A percentile compares a stretch with the other conserved stretches of the same genome.
Evolutionary conservation across 2,329 filamentous ascomycete species (phyloP).

Genomic region (Dactylellina cionopaga): DNA sequence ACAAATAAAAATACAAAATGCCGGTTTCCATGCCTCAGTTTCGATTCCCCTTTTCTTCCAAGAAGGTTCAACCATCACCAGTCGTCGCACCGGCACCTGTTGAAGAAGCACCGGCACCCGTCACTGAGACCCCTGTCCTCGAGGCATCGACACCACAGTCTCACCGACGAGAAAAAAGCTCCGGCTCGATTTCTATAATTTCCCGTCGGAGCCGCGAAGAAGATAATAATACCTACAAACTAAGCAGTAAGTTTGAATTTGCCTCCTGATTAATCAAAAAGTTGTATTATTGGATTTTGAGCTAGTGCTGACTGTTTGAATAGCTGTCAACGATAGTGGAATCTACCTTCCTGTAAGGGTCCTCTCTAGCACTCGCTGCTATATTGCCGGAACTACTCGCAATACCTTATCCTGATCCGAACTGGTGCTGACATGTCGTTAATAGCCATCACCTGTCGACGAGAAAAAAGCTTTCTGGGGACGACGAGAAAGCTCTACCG

Average conservation of each 20-base stretch:
- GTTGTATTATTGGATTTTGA: too few relatives aligned
- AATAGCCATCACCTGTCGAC: slow-evolving; percentile 83
- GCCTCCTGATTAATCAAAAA: not conserved
- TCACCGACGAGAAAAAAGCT: slow-evolving; percentile 46
- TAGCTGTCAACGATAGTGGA: slow-evolving; percentile 95
- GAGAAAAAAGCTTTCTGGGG: slow-evolving; percentile 85
- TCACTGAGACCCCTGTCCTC: not conserved
- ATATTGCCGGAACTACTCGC: too few relatives aligned
- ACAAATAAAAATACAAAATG: slow-evolving; percentile 36
- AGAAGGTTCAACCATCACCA: slow-evolving; percentile 16
- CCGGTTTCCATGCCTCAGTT: slow-evolving; percentile 51
- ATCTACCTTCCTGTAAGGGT: slow-evolving; percentile 85
- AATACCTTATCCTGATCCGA: not conserved
- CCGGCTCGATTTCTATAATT: slow-evolving; percentile 39
- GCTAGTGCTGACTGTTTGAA: slow-evolving; percentile 59
- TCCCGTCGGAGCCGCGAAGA: slow-evolving; percentile 52
- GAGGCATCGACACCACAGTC: slow-evolving; percentile 36
- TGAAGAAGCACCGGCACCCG: slow-evolving; percentile 18
- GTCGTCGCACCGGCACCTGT: slow-evolving; percentile 8
- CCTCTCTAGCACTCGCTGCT: too few relatives aligned
- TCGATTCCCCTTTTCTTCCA: slow-evolving; percentile 49
- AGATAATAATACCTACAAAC: slow-evolving; percentile 55
- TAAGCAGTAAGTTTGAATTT: slow-evolving; percentile 53
- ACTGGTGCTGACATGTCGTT: slow-evolving; percentile 25
- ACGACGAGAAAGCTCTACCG: slow-evolving; percentile 64